Conservation (phyloP, 1,284 basidiomycete species). For the Ceratobasidium sp. region DNA sequence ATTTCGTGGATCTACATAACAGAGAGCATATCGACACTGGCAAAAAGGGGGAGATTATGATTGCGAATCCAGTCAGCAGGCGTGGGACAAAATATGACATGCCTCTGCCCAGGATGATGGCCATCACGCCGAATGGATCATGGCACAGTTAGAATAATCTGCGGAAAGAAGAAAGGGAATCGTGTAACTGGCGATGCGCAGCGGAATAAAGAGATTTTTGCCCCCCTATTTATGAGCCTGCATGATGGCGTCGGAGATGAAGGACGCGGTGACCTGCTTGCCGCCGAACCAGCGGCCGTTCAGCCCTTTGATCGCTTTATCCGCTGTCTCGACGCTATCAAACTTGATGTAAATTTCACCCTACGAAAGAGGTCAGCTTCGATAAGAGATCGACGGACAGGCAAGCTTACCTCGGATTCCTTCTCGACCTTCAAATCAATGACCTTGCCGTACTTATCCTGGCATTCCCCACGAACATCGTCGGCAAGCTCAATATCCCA, state of each 20-base stretch:
- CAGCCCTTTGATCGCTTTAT: constrained; percentile 87
- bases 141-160: too few relatives aligned
- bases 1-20: constrained; percentile 34
- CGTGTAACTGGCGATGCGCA: too few relatives aligned
- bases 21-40: not conserved
- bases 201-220: too few relatives aligned
- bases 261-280: constrained; percentile 84
- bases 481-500: constrained; percentile 98
- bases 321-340: constrained; percentile 80
- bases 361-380: constrained; percentile 60
- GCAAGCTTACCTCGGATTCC: constrained; percentile 83
- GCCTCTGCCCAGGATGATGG: constrained; percentile 14
- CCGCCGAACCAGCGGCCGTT: constrained; percentile 98
- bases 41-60: not conserved
- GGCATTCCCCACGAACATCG: constrained; percentile 95
- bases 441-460: constrained; percentile 90
- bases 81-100: constrained; percentile 31
- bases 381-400: constrained; percentile 19
- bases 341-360: constrained; percentile 99
- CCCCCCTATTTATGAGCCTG: constrained; percentile 72
- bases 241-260: constrained; percentile 93
- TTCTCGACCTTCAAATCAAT: constrained; percentile 92
- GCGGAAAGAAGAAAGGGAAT: too few relatives aligned
- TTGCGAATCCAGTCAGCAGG: constrained; percentile 24
- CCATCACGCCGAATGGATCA: too few relatives aligned